Conservation (phyloP, 2,329 filamentous ascomycete genomes). For the Beauveria sp. region DNA sequence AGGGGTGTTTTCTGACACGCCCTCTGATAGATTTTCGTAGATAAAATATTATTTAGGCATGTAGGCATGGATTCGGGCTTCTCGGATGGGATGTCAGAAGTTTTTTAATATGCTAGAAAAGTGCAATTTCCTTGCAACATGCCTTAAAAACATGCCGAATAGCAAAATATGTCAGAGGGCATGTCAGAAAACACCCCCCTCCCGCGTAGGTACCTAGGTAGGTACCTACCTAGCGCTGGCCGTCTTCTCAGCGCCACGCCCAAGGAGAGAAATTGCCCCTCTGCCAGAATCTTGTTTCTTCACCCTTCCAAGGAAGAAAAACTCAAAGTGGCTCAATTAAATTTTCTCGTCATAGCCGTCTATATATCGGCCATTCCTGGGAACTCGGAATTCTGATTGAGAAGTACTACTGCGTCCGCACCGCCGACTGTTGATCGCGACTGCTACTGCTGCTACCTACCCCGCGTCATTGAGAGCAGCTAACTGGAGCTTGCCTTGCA, state of each 20-base stretch:
- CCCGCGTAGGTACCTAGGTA: too few relatives aligned
- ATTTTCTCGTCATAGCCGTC: not conserved
- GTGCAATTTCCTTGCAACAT: too few relatives aligned
- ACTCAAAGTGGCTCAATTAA: not conserved
- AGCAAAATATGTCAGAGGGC: too few relatives aligned
- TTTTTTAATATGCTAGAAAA: too few relatives aligned
- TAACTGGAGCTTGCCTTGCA: constrained; percentile 2
- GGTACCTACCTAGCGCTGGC: not conserved
- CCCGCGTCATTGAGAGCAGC: constrained; percentile 9
- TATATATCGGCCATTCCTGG: not conserved
- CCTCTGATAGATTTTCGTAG: too few relatives aligned
- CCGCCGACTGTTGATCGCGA: not conserved
- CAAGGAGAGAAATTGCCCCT: constrained; percentile 2
- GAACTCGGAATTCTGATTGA: not conserved
- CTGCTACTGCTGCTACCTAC: not conserved
- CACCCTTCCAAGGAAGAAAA: not conserved
- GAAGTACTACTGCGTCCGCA: not conserved
- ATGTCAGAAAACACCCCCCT: too few relatives aligned
- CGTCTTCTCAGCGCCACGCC: constrained; percentile 4
- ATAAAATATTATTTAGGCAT: too few relatives aligned
- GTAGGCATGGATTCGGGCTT: too few relatives aligned
- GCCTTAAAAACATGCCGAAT: too few relatives aligned
- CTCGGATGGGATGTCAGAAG: too few relatives aligned
- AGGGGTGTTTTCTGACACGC: too few relatives aligned
- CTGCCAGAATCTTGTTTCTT: constrained; percentile 5